A percentile compares a stretch with the other conserved stretches of the same genome.
Evolutionary conservation across 2,329 filamentous ascomycete species (phyloP).

Genomic region (Hypoxylon sp.): DNA sequence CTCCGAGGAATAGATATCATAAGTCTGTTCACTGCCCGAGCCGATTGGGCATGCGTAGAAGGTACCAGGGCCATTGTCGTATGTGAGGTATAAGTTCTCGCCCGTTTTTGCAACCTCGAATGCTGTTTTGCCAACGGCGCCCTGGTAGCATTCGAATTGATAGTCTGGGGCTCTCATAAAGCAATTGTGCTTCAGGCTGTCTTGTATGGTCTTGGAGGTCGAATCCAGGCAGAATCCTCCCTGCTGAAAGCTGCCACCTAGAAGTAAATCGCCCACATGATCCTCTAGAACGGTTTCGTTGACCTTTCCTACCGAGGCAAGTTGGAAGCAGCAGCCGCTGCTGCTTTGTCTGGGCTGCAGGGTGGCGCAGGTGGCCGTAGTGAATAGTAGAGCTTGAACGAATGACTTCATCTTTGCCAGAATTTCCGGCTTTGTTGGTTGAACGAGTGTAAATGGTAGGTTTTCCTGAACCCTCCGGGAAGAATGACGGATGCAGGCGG

Average conservation of each 20-base stretch:
- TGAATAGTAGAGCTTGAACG: constrained; percentile 38
- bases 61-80: constrained; percentile 44
- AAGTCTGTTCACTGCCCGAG: constrained; percentile 38
- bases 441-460: constrained; percentile 27
- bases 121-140: constrained; percentile 45
- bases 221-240: constrained; percentile 50
- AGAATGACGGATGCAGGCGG: constrained; percentile 12
- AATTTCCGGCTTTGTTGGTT: constrained; percentile 9
- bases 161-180: constrained; percentile 49
- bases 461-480: constrained; percentile 4
- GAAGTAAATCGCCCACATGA: constrained; percentile 47
- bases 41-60: constrained; percentile 51
- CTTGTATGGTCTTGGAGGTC: constrained; percentile 47
- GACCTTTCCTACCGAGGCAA: constrained; percentile 48
- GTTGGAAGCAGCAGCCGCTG: constrained; percentile 50
- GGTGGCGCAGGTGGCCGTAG: constrained; percentile 28
- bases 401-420: constrained; percentile 44
- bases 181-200: constrained; percentile 49
- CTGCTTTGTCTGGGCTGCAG: constrained; percentile 39
- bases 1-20: constrained; percentile 48
- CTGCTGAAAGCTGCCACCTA: constrained; percentile 51
- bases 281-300: constrained; percentile 48
- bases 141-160: constrained; percentile 51
- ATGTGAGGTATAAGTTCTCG: constrained; percentile 48
- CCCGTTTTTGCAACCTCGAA: constrained; percentile 45